A percentile compares a stretch with the other conserved stretches of the same genome.
phyloP scores from a whole-genome alignment of 2,329 filamentous ascomycete genomes.

The Colletotrichum sp. region DNA sequence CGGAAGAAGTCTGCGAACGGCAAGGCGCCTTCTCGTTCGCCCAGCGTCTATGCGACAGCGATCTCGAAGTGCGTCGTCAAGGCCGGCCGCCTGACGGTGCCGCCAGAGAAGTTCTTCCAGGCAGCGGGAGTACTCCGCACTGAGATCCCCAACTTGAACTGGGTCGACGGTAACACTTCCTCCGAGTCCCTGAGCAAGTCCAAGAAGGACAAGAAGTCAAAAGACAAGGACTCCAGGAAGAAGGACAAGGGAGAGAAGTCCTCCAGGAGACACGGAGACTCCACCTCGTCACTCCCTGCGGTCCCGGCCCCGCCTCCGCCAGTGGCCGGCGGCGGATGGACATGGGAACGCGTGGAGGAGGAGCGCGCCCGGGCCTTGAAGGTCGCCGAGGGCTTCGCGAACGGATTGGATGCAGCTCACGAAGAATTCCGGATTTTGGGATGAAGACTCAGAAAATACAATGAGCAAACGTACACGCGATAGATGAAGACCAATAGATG shows the following conservation, averaged over 20 bases:
- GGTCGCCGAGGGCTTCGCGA: slow-evolving; percentile 1
- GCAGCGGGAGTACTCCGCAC: slow-evolving; percentile 3
- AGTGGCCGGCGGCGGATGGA: not conserved
- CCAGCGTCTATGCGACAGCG: slow-evolving; percentile 62
- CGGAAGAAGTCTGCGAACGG: slow-evolving; percentile 41
- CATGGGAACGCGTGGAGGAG: slow-evolving; percentile 9
- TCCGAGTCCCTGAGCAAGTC: not conserved
- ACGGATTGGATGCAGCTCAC: slow-evolving; percentile 4
- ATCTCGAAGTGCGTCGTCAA: slow-evolving; percentile 85
- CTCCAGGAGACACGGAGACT: not conserved
- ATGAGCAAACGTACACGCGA: not conserved
- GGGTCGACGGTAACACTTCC: not conserved
- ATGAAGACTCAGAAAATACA: not conserved
- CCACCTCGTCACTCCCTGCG: not conserved
- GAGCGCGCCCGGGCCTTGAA: not conserved
- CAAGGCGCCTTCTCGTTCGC: slow-evolving; percentile 27
- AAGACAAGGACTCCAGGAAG: not conserved
- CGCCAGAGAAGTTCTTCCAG: slow-evolving; percentile 52
- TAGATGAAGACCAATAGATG: not conserved
- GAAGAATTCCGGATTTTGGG: not conserved
- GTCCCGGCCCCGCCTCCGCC: not conserved
- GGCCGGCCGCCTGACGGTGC: slow-evolving; percentile 79
- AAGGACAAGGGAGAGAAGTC: not conserved
- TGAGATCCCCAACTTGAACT: not conserved
- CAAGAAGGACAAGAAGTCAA: not conserved